Evolutionary conservation across 1,139 yeast genomes (phyloP).

Genomic region (Saccharomyces hybrid): DNA sequence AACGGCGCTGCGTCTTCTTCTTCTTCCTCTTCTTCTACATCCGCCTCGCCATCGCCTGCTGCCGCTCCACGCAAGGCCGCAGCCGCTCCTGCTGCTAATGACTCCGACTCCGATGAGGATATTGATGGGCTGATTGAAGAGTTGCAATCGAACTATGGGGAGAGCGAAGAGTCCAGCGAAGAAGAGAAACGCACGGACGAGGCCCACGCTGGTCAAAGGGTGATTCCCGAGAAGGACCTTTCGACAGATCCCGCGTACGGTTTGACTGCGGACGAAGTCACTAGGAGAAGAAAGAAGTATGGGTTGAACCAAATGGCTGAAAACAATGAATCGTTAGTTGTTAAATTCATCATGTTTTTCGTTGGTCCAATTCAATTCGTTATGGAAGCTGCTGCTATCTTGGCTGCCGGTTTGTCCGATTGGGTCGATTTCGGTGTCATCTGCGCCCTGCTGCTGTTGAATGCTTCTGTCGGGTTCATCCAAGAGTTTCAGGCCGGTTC

Average conservation of each 20-base stretch:
- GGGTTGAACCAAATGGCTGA: constrained; percentile 95
- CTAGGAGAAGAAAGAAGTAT: constrained; percentile 83
- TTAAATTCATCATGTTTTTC: constrained; percentile 87
- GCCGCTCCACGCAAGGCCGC: not conserved
- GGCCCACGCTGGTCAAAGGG: constrained; percentile 38
- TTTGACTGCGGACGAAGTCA: constrained; percentile 73
- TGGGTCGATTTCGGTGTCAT: constrained; percentile 99
- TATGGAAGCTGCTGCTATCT: constrained; percentile 96
- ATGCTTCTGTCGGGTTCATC: constrained; percentile 92
- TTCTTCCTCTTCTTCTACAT: not conserved
- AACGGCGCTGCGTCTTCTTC: not conserved
- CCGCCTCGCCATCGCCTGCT: not conserved
- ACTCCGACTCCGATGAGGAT: constrained; percentile 66
- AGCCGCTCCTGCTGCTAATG: constrained; percentile 29
- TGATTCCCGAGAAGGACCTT: constrained; percentile 83
- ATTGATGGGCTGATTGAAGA: constrained; percentile 85
- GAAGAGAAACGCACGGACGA: constrained; percentile 22
- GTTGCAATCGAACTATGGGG: constrained; percentile 74
- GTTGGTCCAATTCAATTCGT: constrained; percentile 98
- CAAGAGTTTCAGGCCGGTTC: constrained; percentile 98
- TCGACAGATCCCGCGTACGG: constrained; percentile 83
- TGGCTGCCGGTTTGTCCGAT: constrained; percentile 97
- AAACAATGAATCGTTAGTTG: constrained; percentile 73
- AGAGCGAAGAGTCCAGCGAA: constrained; percentile 46
- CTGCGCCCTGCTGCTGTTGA: constrained; percentile 76